Evolutionary conservation across 768 basidiomycete genomes (phyloP).

Genomic region (Mycena belliarum): DNA sequence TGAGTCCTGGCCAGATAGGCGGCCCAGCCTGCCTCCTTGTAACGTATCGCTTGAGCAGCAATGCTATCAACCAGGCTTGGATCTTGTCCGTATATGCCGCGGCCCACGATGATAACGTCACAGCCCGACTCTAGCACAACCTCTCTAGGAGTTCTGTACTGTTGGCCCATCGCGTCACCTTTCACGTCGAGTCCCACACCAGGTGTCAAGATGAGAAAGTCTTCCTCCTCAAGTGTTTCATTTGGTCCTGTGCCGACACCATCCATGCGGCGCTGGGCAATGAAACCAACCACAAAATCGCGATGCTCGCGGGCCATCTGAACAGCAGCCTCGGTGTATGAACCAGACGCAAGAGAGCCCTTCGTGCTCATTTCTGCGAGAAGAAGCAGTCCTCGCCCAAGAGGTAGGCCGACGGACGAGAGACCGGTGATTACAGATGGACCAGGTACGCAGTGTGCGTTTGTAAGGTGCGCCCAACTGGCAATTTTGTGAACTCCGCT

Average conservation of each 20-base stretch:
- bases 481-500: constrained; percentile 92
- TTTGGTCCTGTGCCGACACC: constrained; percentile 46
- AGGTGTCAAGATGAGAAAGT: constrained; percentile 90
- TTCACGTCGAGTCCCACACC: constrained; percentile 83
- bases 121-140: constrained; percentile 82
- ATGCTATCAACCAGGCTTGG: constrained; percentile 45
- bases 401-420: constrained; percentile 78
- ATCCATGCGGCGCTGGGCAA: constrained; percentile 87
- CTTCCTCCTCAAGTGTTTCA: constrained; percentile 50
- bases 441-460: constrained; percentile 96
- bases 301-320: constrained; percentile 81
- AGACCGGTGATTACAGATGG: constrained; percentile 93
- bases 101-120: constrained; percentile 96
- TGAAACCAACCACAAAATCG: constrained; percentile 95
- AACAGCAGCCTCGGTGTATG: constrained; percentile 83
- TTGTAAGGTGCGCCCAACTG: constrained; percentile 94
- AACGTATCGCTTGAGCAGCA: constrained; percentile 75
- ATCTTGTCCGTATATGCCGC: constrained; percentile 84
- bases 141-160: constrained; percentile 87
- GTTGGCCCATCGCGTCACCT: constrained; percentile 90
- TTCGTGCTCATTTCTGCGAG: constrained; percentile 96
- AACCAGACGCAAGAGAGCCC: constrained; percentile 79
- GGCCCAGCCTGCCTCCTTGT: constrained; percentile 84
- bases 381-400: constrained; percentile 83
- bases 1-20: constrained; percentile 82